phyloP scores from a whole-genome alignment of 2,329 filamentous ascomycete species.

The Hypoxylon sp. region DNA sequence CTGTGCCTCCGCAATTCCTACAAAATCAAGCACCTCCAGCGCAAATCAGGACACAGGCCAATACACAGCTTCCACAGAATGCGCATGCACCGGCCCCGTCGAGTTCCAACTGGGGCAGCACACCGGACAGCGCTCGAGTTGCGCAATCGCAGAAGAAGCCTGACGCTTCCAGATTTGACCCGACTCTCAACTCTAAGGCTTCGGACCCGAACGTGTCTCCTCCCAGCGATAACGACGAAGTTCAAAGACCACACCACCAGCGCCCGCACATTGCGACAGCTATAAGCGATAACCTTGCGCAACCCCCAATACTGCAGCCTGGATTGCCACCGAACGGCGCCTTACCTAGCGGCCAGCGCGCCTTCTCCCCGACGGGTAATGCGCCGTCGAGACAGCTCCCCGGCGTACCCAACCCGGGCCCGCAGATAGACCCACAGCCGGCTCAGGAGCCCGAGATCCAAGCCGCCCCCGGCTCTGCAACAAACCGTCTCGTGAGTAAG shows the following conservation, averaged over 20 bases:
- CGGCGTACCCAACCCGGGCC: background rate
- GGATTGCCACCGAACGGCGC: slow-evolving; percentile 25
- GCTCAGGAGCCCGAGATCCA: slow-evolving; percentile 13
- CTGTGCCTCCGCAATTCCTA: slow-evolving; percentile 4
- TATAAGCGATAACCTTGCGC: slow-evolving; percentile 27
- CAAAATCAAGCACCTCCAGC: slow-evolving; percentile 16
- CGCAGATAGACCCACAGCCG: background rate
- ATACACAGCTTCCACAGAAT: slow-evolving; percentile 22
- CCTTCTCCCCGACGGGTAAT: slow-evolving; percentile 14
- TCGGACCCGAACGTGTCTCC: slow-evolving; percentile 35
- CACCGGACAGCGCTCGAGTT: slow-evolving; percentile 37
- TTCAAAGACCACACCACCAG: slow-evolving; percentile 35
- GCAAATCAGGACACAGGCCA: slow-evolving; percentile 13
- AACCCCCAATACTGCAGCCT: slow-evolving; percentile 24
- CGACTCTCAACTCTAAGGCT: slow-evolving; percentile 19
- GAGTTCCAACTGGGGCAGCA: slow-evolving; percentile 41
- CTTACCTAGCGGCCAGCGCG: background rate
- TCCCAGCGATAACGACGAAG: slow-evolving; percentile 26
- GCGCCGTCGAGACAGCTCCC: background rate
- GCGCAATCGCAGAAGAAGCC: slow-evolving; percentile 18
- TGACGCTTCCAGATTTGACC: slow-evolving; percentile 12
- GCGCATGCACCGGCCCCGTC: slow-evolving; percentile 28
- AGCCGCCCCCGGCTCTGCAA: background rate
- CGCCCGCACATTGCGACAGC: slow-evolving; percentile 45
- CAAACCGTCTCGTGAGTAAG: slow-evolving; percentile 43